Conservation (phyloP, 192 early-diverging fungal genomes). For the Backusella tuberculispora region DNA sequence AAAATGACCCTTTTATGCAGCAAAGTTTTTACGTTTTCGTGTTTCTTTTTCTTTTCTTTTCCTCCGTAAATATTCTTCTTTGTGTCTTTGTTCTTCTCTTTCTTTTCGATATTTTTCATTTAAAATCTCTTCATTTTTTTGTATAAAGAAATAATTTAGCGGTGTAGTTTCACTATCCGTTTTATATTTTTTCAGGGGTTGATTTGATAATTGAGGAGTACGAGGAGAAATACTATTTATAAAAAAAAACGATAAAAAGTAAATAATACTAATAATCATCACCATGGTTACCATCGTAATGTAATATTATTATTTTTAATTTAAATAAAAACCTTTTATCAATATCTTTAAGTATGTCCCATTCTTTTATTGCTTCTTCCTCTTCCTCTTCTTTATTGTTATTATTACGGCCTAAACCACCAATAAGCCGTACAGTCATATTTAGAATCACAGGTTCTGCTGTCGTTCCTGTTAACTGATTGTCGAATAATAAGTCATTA, state of each 20-base stretch:
- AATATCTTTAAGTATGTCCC: too few species aligned
- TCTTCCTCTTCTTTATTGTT: not conserved
- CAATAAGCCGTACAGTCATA: conserved; percentile 1
- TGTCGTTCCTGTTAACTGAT: not conserved
- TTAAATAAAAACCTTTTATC: too few species aligned
- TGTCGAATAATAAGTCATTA: not conserved
- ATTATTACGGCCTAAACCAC: not conserved
- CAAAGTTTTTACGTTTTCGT: conserved; percentile 4
- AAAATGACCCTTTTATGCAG: not conserved
- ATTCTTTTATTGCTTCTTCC: not conserved
- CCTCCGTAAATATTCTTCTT: not conserved
- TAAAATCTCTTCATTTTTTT: not conserved
- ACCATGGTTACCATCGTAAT: too few species aligned
- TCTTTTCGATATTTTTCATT: not conserved
- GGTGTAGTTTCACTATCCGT: not conserved
- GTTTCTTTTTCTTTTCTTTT: conserved; percentile 12
- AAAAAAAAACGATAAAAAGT: too few species aligned
- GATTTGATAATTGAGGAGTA: not conserved
- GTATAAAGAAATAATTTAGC: not conserved
- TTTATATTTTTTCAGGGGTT: not conserved
- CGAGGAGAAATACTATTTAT: too few species aligned
- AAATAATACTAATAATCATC: too few species aligned
- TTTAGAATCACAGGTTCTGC: conserved; percentile 7
- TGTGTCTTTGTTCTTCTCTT: not conserved
- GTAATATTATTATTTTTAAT: too few species aligned